These are phyloP conservation scores for Clitocybe nebularis DNA, from an alignment of 1,284 basidiomycete genomes.

Conservation along the genomic window DNA sequence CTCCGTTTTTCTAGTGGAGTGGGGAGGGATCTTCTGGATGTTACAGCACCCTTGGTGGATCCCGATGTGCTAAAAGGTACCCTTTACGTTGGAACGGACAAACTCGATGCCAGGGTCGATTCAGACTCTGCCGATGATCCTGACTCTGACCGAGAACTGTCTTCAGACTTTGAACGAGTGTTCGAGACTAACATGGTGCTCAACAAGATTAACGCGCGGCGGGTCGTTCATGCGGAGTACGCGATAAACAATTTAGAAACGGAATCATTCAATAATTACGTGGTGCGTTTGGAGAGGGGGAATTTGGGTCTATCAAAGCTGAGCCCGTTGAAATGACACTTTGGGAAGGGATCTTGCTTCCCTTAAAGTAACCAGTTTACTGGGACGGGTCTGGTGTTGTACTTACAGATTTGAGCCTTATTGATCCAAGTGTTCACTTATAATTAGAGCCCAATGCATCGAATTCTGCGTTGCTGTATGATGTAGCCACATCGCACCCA, in stretches of 20 bases:
- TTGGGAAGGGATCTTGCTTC: too few relatives aligned
- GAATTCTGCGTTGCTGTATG: too few relatives aligned
- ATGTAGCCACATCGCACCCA: too few relatives aligned
- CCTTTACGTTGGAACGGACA: conserved; percentile 15
- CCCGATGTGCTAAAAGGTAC: conserved; percentile 36
- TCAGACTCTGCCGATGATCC: conserved; percentile 7
- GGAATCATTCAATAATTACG: conserved; percentile 46
- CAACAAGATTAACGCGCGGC: conserved; percentile 50
- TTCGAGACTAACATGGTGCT: conserved; percentile 40
- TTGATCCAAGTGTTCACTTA: too few relatives aligned
- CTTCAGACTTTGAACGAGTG: conserved; percentile 27
- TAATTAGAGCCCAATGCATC: too few relatives aligned
- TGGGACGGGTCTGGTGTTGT: too few relatives aligned
- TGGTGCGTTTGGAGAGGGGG: conserved; percentile 43
- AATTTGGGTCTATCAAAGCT: conserved; percentile 38
- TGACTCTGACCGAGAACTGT: conserved; percentile 18
- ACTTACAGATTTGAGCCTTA: too few relatives aligned
- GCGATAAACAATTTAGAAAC: conserved; percentile 50
- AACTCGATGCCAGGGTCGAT: not conserved
- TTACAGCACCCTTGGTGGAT: conserved; percentile 41
- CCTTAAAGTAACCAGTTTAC: too few relatives aligned
- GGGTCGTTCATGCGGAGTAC: conserved; percentile 49
- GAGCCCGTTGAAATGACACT: not conserved
- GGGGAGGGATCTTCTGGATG: conserved; percentile 39
- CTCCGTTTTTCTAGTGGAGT: conserved; percentile 26